Conservation (phyloP, 2,329 filamentous ascomycete species). For the Colletotrichum musae region DNA sequence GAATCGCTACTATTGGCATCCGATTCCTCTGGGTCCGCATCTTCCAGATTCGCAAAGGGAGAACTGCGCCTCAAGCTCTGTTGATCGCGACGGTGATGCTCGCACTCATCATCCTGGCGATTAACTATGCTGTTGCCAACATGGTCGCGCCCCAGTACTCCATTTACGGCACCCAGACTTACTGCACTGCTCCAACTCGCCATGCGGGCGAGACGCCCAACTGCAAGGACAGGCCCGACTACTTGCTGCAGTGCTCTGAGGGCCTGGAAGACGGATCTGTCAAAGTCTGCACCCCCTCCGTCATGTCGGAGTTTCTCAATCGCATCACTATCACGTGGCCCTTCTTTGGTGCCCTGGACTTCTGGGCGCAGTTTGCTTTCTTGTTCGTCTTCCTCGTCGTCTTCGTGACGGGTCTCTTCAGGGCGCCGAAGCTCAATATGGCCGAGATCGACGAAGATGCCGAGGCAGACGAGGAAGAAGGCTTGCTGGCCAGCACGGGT, state of each 20-base stretch:
- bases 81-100: constrained; percentile 93
- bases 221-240: constrained; percentile 78
- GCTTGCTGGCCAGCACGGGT: constrained; percentile 86
- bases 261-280: constrained; percentile 78
- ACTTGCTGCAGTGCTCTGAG: constrained; percentile 88
- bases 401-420: constrained; percentile 84
- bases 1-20: constrained; percentile 89
- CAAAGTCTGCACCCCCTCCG: constrained; percentile 89
- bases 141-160: constrained; percentile 96
- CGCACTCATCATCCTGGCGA: constrained; percentile 88
- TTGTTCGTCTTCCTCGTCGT: constrained; percentile 86
- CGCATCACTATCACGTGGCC: constrained; percentile 94
- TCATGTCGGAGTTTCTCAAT: constrained; percentile 94
- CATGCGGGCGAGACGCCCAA: constrained; percentile 78
- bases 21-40: constrained; percentile 96
- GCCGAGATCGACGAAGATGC: constrained; percentile 88
- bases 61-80: constrained; percentile 92
- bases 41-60: constrained; percentile 90
- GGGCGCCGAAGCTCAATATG: constrained; percentile 82
- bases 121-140: constrained; percentile 95
- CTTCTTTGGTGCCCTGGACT: constrained; percentile 92
- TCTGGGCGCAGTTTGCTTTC: constrained; percentile 97
- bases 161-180: constrained; percentile 94
- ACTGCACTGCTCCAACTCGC: constrained; percentile 79
- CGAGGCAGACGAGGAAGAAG: constrained; percentile 94